These are phyloP conservation scores for Azolla pinnata DNA, from an alignment of 75 land plant genomes.

Conservation along the genomic window DNA sequence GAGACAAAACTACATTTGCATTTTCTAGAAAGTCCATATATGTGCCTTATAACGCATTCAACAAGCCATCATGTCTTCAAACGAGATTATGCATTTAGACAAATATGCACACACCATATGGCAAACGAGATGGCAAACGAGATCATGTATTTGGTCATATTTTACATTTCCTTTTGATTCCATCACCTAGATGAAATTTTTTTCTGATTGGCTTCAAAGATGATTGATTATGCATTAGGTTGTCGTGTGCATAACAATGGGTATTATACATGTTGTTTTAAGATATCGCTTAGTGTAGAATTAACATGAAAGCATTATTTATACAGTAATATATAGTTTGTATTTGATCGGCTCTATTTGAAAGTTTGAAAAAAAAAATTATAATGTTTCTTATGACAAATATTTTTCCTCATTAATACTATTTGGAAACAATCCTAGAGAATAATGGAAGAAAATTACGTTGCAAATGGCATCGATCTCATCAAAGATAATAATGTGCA, in stretches of 20 bases:
- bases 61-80: not conserved
- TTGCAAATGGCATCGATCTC: constrained; percentile 99
- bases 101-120: too few relatives aligned
- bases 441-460: constrained; percentile 35
- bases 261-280: not conserved
- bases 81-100: too few relatives aligned
- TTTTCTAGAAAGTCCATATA: not conserved
- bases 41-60: not conserved
- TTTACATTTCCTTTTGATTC: too few relatives aligned
- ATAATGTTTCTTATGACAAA: not conserved
- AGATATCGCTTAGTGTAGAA: not conserved
- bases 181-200: too few relatives aligned
- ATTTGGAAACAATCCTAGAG: not conserved
- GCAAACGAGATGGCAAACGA: too few relatives aligned
- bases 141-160: too few relatives aligned
- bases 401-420: not conserved
- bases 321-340: not conserved
- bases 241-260: not conserved
- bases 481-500: constrained; percentile 97
- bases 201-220: too few relatives aligned
- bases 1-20: not conserved
- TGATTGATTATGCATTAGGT: too few relatives aligned
- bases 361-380: not conserved
- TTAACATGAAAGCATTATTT: not conserved
- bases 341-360: not conserved